Percentiles rank a stretch among this genome's conserved stretches.
Conservation (phyloP, 108 stramenopile species). For the Pelagomonas calceolata region DNA sequence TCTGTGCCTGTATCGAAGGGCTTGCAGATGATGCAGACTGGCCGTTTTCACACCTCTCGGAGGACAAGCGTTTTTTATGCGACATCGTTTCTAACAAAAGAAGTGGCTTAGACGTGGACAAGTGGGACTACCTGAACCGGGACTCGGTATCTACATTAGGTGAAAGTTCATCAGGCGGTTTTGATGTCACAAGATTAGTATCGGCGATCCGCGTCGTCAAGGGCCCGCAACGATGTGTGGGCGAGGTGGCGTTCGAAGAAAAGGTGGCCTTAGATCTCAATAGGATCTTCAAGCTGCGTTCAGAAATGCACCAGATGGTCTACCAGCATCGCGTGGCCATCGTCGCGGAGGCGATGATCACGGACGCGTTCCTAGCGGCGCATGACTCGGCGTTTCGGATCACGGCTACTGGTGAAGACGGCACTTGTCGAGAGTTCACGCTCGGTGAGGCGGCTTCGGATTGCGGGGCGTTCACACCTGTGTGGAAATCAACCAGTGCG, state of each 20-base stretch:
- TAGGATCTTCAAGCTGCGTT: slow-evolving; percentile 17
- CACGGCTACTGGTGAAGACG: background rate
- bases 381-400: background rate
- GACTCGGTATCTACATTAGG: slow-evolving; percentile 8
- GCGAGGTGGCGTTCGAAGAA: slow-evolving; percentile 31
- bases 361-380: background rate
- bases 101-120: slow-evolving; percentile 38
- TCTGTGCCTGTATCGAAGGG: slow-evolving; percentile 29
- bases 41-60: no score
- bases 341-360: slow-evolving; percentile 27
- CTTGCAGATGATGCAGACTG: background rate
- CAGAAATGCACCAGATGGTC: slow-evolving; percentile 23
- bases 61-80: slow-evolving; percentile 28
- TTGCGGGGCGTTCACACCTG: background rate
- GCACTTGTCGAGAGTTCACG: background rate
- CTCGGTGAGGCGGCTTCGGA: background rate
- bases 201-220: background rate
- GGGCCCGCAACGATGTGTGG: no score
- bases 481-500: no score
- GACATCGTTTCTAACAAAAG: slow-evolving; percentile 39
- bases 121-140: slow-evolving; percentile 39
- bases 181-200: no score
- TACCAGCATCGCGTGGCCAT: slow-evolving; percentile 33
- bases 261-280: slow-evolving; percentile 27
- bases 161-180: no score